Percentiles rank a stretch among this genome's conserved stretches.
These are phyloP conservation scores for Takashimella tepidaria DNA, from an alignment of 1,284 basidiomycete species.

Conservation along the genomic window DNA sequence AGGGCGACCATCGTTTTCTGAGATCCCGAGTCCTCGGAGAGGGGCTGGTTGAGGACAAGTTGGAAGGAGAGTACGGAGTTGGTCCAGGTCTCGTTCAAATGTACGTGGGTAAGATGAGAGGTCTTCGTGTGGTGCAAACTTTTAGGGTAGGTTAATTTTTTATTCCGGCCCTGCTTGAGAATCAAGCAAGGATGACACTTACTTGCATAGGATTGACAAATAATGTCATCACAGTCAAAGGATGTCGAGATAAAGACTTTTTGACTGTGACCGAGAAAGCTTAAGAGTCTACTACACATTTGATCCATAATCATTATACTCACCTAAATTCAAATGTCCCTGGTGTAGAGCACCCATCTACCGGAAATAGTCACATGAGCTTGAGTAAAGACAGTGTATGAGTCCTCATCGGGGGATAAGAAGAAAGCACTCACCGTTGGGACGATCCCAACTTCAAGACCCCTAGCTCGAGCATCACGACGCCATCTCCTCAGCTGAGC, in stretches of 20 bases:
- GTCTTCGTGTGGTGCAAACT: slow-evolving; percentile 95
- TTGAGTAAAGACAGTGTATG: neutral
- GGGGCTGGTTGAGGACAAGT: slow-evolving; percentile 34
- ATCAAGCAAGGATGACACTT: slow-evolving; percentile 5
- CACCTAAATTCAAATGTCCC: slow-evolving; percentile 85
- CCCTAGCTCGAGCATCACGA: slow-evolving; percentile 55
- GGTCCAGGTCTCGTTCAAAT: slow-evolving; percentile 49
- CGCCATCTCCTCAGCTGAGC: slow-evolving; percentile 73
- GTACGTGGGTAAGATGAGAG: slow-evolving; percentile 86
- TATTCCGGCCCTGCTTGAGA: too few species aligned
- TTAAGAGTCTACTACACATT: neutral
- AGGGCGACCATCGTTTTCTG: slow-evolving; percentile 27
- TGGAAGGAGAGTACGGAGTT: slow-evolving; percentile 61
- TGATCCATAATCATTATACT: slow-evolving; percentile 9
- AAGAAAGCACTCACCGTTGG: slow-evolving; percentile 56
- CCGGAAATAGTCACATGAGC: neutral
- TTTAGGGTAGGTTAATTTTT: neutral
- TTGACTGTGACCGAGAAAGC: slow-evolving; percentile 43
- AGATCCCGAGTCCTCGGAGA: slow-evolving; percentile 29
- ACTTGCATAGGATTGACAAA: slow-evolving; percentile 89
- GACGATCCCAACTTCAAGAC: slow-evolving; percentile 78
- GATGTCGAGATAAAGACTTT: slow-evolving; percentile 68
- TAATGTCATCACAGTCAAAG: slow-evolving; percentile 86
- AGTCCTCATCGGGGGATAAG: neutral
- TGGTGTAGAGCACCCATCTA: slow-evolving; percentile 91